Base-by-base conservation (phyloP, 805 yeast species). In the Kodamaea neixiangensis region DNA sequence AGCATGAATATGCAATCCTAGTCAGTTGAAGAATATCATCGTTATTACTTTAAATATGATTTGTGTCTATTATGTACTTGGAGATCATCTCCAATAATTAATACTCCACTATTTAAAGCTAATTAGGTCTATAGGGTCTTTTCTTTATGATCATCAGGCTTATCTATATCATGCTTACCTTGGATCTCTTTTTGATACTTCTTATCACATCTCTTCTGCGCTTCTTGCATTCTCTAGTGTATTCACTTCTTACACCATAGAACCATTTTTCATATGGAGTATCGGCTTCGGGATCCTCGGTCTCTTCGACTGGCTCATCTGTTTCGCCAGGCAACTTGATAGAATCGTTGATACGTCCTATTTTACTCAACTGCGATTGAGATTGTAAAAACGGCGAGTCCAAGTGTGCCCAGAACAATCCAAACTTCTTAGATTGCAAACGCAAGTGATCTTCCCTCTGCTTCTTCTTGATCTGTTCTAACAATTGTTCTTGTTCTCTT, bases 301-400 rank as follows among this genome's bases (percentile, higher is more conserved):
- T 61, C 60, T 17, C 43, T 31, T 17, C 50, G 3, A 43, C 45
- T 2, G 47, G 33, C 13, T 60, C 64, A 17, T 53, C 59, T 5
- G 41, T 15, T 48, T 69, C 75, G 2, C 76, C 77, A 1, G 78
- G 78, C 42, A 74, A 63, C 25, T 54, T 58, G 15, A 67, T 53
- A 7, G 63, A 70, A 34, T 64, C 68, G 13, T 57, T 60, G 2
- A 52, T 53, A n/a, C 65, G 60, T 6, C 79, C 74, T 33, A 87
- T 58, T 59, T 83, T 86, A 52, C 79, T 80, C 44, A 90, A 65
- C 64, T 88, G 96, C 0, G 97, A 77, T 68, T 92, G 98, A 0
- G 97, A 85, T 46, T 80, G 81, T 55, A 93, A 72, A 69, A 89
- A 93, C 0, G 97, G 97, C 0, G 97, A 92, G 15, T 87, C 87